A percentile compares a stretch with the other conserved stretches of the same genome.
phyloP scores from a whole-genome alignment of 2,329 filamentous ascomycete species.

The Camillea tinctor region DNA sequence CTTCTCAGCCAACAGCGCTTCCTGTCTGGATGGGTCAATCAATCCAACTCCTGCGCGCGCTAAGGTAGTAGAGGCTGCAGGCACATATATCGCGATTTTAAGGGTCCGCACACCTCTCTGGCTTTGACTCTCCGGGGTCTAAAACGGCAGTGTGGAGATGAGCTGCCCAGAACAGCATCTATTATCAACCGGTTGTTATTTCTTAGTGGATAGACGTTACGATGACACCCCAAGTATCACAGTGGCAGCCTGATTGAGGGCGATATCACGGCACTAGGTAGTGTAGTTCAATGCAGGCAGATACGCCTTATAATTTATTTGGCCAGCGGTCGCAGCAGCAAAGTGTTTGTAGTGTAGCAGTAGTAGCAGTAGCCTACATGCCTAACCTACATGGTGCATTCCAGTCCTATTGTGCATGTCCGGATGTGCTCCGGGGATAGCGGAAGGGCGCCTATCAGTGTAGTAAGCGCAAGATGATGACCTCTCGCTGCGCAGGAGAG shows the following conservation, averaged over 20 bases:
- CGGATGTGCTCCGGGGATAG: not conserved
- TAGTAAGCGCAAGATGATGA: not conserved
- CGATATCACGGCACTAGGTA: not conserved
- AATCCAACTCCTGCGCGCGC: constrained; percentile 6
- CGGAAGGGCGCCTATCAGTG: not conserved
- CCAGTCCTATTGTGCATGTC: constrained; percentile 5
- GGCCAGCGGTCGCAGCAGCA: not conserved
- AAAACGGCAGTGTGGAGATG: constrained; percentile 19
- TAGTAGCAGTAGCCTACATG: not conserved
- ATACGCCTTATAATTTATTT: constrained; percentile 1
- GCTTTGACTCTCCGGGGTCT: constrained; percentile 14
- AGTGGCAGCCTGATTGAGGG: not conserved
- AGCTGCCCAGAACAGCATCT: not conserved
- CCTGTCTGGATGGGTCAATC: constrained; percentile 8
- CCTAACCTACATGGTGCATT: constrained; percentile 1
- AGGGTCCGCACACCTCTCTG: constrained; percentile 5
- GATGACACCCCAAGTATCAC: not conserved
- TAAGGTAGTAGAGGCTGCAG: constrained; percentile 9
- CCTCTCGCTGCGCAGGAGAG: not conserved
- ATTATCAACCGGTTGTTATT: not conserved
- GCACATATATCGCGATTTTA: constrained; percentile 7
- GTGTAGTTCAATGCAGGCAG: not conserved
- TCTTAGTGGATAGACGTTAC: not conserved
- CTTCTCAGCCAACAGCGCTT: constrained; percentile 2
- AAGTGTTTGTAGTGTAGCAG: too few relatives aligned